Evolutionary conservation across 2,329 filamentous ascomycete genomes (phyloP).

Genomic region (Alternaria conjuncta): DNA sequence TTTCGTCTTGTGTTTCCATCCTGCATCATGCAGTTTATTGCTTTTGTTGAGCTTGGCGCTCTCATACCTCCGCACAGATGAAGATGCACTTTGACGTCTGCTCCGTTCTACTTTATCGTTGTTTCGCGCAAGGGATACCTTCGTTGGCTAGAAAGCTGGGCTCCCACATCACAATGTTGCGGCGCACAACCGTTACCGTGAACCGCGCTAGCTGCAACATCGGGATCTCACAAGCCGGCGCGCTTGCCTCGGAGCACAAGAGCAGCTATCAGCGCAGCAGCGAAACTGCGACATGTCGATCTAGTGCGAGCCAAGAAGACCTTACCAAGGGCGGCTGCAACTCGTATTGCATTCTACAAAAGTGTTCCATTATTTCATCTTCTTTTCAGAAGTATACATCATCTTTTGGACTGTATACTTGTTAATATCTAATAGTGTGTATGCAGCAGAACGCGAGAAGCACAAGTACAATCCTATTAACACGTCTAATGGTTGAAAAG

Average conservation of each 20-base stretch:
- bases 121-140: background rate
- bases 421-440: background rate
- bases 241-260: background rate
- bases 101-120: background rate
- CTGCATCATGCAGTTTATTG: background rate
- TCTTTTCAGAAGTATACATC: background rate
- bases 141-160: background rate
- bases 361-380: background rate
- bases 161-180: background rate
- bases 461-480: background rate
- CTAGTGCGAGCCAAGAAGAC: background rate
- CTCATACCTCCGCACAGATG: background rate
- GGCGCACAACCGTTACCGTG: background rate
- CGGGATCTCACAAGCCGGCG: background rate
- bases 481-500: background rate
- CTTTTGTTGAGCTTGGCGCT: background rate
- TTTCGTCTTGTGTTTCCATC: background rate
- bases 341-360: background rate
- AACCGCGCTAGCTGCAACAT: background rate
- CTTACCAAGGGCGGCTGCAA: background rate
- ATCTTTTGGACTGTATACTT: background rate
- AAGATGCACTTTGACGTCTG: background rate
- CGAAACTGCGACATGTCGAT: background rate
- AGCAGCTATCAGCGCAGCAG: background rate
- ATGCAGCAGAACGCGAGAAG: background rate